Evolutionary conservation across 177 flowering plant genomes (phyloP), one percentile per base, ranked within the genome.

Genomic region (Vitis hybrid): DNA sequence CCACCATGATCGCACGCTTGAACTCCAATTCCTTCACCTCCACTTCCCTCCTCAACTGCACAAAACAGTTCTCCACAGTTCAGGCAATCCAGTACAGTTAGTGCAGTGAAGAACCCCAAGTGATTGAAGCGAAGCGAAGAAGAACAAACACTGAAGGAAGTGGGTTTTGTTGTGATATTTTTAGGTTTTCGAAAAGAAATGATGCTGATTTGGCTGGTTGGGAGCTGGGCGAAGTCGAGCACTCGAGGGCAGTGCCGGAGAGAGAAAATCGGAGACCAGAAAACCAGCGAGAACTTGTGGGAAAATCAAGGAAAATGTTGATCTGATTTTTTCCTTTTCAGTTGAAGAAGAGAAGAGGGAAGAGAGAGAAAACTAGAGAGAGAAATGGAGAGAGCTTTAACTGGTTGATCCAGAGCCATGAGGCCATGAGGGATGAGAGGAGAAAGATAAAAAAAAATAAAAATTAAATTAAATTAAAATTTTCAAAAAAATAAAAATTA

Each of bases 281-380:
- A 64, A 58, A 64, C 30, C 64, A 66, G 74, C 45, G 67, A 67
- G 80, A 74, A 72, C 68, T 72, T 75, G 71, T 62, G 68, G 39
- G 66, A 71, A 63, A 75, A 68, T 68, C 72, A 51, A 62, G 66
- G 76, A 65, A 74, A 70, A 49, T 39, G 58, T 6, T 55, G 78
- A 78, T 70, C 76, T 68, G 79, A 72, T 13, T 63, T 39, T 39
- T 39, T 39, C 45, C 45, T 39, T 39, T 70, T 69, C 74, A 80
- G 80, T 78, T 70, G 78, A 78, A 74, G 82, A 69, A 62, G 68
- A 75, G 50, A 51, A 72, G 65, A 66, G 70, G 61, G 60, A 65
- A 62, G 51, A 45, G 72, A 63, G 64, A 66, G 72, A 26, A 61
- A 30, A 72, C 52, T 57, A 56, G 73, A 70, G 65, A 58, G 70